These are phyloP conservation scores for Fusarium abutilonis DNA, from an alignment of 2,329 filamentous ascomycete species.

Conservation along the genomic window DNA sequence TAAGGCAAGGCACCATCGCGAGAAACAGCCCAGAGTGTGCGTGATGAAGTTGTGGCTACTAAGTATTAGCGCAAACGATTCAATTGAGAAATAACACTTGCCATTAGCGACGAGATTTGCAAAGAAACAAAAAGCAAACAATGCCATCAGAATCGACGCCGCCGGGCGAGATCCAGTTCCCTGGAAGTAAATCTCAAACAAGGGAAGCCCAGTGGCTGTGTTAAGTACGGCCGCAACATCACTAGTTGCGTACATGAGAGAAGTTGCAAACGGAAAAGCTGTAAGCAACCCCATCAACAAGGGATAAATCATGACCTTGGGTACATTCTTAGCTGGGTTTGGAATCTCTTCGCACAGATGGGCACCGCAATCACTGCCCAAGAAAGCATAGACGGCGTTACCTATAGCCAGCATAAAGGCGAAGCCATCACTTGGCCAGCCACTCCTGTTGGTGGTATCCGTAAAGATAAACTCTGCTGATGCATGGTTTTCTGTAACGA, in stretches of 20 bases:
- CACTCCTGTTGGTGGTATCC: constrained; percentile 15
- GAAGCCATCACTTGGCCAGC: constrained; percentile 32
- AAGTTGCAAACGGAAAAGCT: constrained; percentile 34
- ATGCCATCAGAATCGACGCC: constrained; percentile 27
- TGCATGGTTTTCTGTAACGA: constrained; percentile 17
- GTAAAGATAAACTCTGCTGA: constrained; percentile 28
- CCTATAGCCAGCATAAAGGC: constrained; percentile 28
- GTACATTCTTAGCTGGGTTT: constrained; percentile 39
- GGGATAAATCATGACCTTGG: constrained; percentile 36
- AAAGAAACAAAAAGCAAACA: constrained; percentile 41
- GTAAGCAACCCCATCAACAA: constrained; percentile 36
- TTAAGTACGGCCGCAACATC: constrained; percentile 32
- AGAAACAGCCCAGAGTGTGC: constrained; percentile 39
- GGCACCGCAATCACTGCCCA: constrained; percentile 39
- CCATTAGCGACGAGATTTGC: constrained; percentile 34
- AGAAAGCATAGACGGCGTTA: constrained; percentile 34
- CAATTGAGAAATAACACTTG: rapidly evolving
- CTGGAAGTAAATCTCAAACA: constrained; percentile 39
- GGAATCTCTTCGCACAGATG: constrained; percentile 42
- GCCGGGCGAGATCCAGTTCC: constrained; percentile 27
- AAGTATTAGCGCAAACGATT: rapidly evolving
- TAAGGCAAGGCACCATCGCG: constrained; percentile 43
- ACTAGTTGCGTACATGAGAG: constrained; percentile 27
- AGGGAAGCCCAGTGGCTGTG: constrained; percentile 24
- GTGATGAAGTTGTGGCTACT: constrained; percentile 34